Evolutionary conservation across 331 rosid species (phyloP), one percentile per base, ranked within the genome.

Genomic region (Phaseolus coccineus): DNA sequence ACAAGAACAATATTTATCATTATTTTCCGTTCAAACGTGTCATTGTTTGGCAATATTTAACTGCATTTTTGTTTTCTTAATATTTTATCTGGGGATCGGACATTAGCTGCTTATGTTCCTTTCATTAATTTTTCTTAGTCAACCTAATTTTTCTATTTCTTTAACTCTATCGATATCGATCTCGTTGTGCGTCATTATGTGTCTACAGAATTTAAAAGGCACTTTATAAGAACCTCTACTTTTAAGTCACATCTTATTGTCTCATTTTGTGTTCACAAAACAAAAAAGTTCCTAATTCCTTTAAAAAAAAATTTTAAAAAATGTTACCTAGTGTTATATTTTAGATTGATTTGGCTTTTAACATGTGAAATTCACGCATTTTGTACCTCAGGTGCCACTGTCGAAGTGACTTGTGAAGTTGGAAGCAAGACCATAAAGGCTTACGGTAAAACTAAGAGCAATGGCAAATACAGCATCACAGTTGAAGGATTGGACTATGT

Each of bases 401-500:
- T 91, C 50, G 91, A 89, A 71, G 88, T 91, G 56, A 84, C 67
- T 9, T 91, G 94, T 79, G 64, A 86, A 77, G 87, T 68, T 0
- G 90, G 85, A 3, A 59, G 69, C 22, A 76, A 84, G 57, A 76
- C 58, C 30, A 79, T 85, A 24, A 87, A 58, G 42, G 92, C 90
- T 0, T 91, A 89, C 37, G 97, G 97, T 14, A 77, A 77, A 73
- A 89, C 90, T 2, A 89, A 91, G 82, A 79, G 3, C 74, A 89
- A 91, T 25, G 97, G 97, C 47, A 87, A 91, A 52, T 91, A 77
- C 69, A 90, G 88, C 73, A 67, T 91, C 25, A 53, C 71, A 0
- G 73, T 91, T 9, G 57, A 84, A 31, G 87, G 42, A 13, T 83
- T 81, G 62, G 83, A 89, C 35, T 87, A 89, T 11, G 72, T 11